Evolutionary conservation across 2,329 filamentous ascomycete genomes (phyloP).

Genomic region (Hypoxylon sp.): DNA sequence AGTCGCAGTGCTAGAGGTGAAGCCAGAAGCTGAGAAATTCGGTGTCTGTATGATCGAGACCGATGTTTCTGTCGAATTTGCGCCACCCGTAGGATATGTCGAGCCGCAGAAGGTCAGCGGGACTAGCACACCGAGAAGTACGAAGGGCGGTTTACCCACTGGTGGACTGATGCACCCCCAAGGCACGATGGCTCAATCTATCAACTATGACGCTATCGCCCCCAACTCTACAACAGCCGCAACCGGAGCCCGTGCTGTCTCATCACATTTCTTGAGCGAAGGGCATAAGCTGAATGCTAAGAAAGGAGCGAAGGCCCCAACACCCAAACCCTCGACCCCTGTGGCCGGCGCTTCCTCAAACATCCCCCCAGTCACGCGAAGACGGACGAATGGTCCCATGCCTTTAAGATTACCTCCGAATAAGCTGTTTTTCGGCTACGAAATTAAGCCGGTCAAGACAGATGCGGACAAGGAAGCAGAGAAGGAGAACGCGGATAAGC

Average conservation of each 20-base stretch:
- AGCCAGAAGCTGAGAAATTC: constrained; percentile 85
- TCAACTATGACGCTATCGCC: constrained; percentile 94
- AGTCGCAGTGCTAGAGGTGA: constrained; percentile 93
- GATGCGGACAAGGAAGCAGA: constrained; percentile 79
- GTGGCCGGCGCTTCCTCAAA: constrained; percentile 70
- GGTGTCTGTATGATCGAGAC: constrained; percentile 96
- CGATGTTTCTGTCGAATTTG: constrained; percentile 96
- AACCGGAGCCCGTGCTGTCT: constrained; percentile 59
- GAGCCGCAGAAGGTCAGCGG: constrained; percentile 85
- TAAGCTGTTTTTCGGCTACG: constrained; percentile 97
- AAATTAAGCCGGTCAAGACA: constrained; percentile 89
- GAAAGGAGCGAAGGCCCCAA: constrained; percentile 82
- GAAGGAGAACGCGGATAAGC: constrained; percentile 74
- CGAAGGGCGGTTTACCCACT: constrained; percentile 72
- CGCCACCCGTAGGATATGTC: constrained; percentile 92
- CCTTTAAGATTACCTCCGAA: constrained; percentile 87
- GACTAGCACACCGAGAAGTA: constrained; percentile 86
- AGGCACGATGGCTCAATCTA: constrained; percentile 96
- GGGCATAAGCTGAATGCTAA: constrained; percentile 88
- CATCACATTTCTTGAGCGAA: constrained; percentile 83
- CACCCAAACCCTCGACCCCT: constrained; percentile 81
- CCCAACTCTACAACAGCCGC: constrained; percentile 79
- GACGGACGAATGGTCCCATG: constrained; percentile 82
- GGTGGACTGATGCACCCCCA: constrained; percentile 85
- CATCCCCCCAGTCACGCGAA: constrained; percentile 54